Conservation (phyloP, 345 rosid genomes). For the Crucihimalaya himalaica region DNA sequence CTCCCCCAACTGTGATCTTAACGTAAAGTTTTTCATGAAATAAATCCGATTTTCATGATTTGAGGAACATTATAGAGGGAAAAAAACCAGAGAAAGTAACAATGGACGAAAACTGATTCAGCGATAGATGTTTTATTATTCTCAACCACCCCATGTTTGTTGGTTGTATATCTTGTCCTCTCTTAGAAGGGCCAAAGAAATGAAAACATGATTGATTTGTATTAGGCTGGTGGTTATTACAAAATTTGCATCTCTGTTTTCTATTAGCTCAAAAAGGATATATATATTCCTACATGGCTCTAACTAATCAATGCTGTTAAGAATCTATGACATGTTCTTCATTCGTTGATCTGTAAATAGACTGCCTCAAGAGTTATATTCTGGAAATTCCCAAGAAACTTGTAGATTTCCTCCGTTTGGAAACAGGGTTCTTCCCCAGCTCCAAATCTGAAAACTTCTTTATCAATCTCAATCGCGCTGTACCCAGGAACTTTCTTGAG, state of each 20-base stretch:
- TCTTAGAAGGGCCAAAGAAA: conserved; percentile 25
- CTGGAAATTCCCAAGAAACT: conserved; percentile 34
- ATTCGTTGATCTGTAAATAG: conserved; percentile 4
- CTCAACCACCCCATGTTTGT: conserved; percentile 20
- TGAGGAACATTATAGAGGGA: conserved; percentile 43
- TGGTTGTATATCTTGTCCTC: conserved; percentile 35
- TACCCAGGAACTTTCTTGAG: conserved; percentile 71
- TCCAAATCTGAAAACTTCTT: conserved; percentile 40
- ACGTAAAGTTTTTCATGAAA: conserved; percentile 37
- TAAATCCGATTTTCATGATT: conserved; percentile 28
- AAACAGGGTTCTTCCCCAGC: conserved; percentile 36
- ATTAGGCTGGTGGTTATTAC: conserved; percentile 33
- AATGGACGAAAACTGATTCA: conserved; percentile 28
- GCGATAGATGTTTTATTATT: background rate
- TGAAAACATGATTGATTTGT: conserved; percentile 9
- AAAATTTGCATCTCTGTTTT: conserved; percentile 6
- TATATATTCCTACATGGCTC: conserved; percentile 24
- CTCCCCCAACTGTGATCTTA: conserved; percentile 57
- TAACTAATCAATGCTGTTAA: background rate
- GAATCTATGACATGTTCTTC: conserved; percentile 13
- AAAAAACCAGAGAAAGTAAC: conserved; percentile 21
- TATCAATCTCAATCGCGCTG: conserved; percentile 44
- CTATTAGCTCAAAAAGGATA: background rate
- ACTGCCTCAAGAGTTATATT: conserved; percentile 26
- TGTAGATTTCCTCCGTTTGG: conserved; percentile 27